These are phyloP conservation scores for Syncephalis plumigaleata DNA, from an alignment of 371 early-diverging fungal genomes.

Conservation along the genomic window DNA sequence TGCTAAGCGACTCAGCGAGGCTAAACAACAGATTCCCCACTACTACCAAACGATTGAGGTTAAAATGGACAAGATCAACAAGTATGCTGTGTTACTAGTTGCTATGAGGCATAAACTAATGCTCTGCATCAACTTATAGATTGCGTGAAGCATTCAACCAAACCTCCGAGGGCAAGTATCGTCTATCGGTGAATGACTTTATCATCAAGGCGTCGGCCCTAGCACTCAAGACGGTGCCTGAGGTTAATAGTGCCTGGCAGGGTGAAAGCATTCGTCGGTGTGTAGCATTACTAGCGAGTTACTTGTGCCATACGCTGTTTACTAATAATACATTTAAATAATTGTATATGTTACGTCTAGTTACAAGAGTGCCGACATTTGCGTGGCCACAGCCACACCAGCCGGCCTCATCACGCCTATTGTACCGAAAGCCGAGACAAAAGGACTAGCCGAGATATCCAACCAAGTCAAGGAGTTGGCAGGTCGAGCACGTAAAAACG, in stretches of 20 bases:
- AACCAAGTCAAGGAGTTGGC: conserved; percentile 75
- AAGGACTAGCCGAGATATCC: conserved; percentile 79
- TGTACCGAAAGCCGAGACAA: conserved; percentile 60
- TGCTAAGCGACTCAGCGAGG: conserved; percentile 65
- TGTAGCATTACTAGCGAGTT: conserved; percentile 5
- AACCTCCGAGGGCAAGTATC: conserved; percentile 71
- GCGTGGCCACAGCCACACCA: conserved; percentile 90
- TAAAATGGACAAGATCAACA: conserved; percentile 69
- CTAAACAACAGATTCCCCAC: conserved; percentile 85
- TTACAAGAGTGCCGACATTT: conserved; percentile 83
- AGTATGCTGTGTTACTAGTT: conserved; percentile 12
- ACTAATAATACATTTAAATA: not conserved
- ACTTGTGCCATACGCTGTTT: not conserved
- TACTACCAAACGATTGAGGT: conserved; percentile 87
- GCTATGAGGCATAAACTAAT: not conserved
- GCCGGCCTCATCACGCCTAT: conserved; percentile 95
- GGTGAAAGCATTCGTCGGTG: conserved; percentile 84
- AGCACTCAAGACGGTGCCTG: conserved; percentile 84
- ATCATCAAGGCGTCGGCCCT: conserved; percentile 89
- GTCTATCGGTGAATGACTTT: conserved; percentile 96
- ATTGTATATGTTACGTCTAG: conserved; percentile 16
- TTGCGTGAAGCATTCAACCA: conserved; percentile 83
- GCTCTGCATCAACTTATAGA: conserved; percentile 15
- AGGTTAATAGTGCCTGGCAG: conserved; percentile 92
- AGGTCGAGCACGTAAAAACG: conserved; percentile 67